A percentile compares a stretch with the other conserved stretches of the same genome.
phyloP scores from a whole-genome alignment of 345 rosid genomes.

The Brassica nigra region DNA sequence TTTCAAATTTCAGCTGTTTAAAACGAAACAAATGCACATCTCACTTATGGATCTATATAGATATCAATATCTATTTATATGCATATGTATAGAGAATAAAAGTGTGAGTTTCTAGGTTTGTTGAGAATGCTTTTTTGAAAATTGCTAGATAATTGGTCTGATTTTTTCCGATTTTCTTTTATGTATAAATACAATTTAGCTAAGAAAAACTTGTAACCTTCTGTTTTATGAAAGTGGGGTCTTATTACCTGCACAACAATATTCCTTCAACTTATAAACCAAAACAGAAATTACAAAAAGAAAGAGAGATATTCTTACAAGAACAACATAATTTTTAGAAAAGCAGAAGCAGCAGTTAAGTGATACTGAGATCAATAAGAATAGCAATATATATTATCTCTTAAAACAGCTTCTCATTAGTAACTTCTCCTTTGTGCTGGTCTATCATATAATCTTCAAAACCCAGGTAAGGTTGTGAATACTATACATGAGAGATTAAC shows the following conservation, averaged over 20 bases:
- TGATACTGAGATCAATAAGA: slow-evolving; percentile 32
- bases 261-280: slow-evolving; percentile 37
- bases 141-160: slow-evolving; percentile 48
- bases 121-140: slow-evolving; percentile 31
- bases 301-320: slow-evolving; percentile 19
- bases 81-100: slow-evolving; percentile 26
- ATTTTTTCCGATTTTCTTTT: slow-evolving; percentile 14
- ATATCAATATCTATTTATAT: slow-evolving; percentile 27
- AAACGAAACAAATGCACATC: slow-evolving; percentile 8
- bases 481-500: neutral
- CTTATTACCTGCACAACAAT: slow-evolving; percentile 30
- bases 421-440: slow-evolving; percentile 13
- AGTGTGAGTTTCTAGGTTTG: slow-evolving; percentile 30
- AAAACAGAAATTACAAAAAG: slow-evolving; percentile 13
- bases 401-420: slow-evolving; percentile 5
- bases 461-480: slow-evolving; percentile 22
- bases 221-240: slow-evolving; percentile 48
- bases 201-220: slow-evolving; percentile 35
- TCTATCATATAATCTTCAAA: slow-evolving; percentile 23
- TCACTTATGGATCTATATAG: slow-evolving; percentile 15
- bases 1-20: slow-evolving; percentile 16
- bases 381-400: slow-evolving; percentile 5
- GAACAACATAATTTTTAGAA: slow-evolving; percentile 34
- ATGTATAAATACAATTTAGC: slow-evolving; percentile 43
- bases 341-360: slow-evolving; percentile 42